Conservation (phyloP, 140 eudicot genomes). For the Anethum foeniculum region DNA sequence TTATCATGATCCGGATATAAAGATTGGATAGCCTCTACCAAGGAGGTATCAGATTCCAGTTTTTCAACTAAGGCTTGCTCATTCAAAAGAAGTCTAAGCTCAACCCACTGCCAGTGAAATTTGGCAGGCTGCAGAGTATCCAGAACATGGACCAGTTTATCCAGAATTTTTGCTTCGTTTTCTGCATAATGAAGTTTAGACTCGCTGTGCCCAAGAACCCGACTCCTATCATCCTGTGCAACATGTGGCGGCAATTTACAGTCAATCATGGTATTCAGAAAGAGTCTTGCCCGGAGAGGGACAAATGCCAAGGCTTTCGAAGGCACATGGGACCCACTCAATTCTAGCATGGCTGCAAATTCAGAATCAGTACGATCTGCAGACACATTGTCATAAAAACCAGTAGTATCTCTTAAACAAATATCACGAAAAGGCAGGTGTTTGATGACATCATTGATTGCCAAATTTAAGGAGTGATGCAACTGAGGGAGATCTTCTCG, state of each 20-base stretch:
- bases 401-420: conserved; percentile 68
- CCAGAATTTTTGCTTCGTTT: conserved; percentile 56
- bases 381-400: conserved; percentile 61
- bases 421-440: conserved; percentile 95
- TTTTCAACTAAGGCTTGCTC: conserved; percentile 78
- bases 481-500: conserved; percentile 69
- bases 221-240: conserved; percentile 42
- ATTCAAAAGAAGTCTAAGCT: conserved; percentile 65
- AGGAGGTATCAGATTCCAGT: conserved; percentile 48
- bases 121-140: conserved; percentile 91
- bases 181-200: conserved; percentile 36
- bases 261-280: conserved; percentile 68
- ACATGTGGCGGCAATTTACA: conserved; percentile 53
- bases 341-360: conserved; percentile 66
- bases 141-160: conserved; percentile 69
- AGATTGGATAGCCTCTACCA: conserved; percentile 63
- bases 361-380: conserved; percentile 68
- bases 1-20: conserved; percentile 60
- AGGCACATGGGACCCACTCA: conserved; percentile 42
- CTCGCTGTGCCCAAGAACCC: conserved; percentile 45
- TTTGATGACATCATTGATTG: conserved; percentile 67
- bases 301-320: conserved; percentile 59
- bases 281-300: conserved; percentile 84
- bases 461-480: conserved; percentile 44
- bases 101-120: conserved; percentile 99